Conservation (phyloP, 2,329 filamentous ascomycete species). For the Tothia fuscella region DNA sequence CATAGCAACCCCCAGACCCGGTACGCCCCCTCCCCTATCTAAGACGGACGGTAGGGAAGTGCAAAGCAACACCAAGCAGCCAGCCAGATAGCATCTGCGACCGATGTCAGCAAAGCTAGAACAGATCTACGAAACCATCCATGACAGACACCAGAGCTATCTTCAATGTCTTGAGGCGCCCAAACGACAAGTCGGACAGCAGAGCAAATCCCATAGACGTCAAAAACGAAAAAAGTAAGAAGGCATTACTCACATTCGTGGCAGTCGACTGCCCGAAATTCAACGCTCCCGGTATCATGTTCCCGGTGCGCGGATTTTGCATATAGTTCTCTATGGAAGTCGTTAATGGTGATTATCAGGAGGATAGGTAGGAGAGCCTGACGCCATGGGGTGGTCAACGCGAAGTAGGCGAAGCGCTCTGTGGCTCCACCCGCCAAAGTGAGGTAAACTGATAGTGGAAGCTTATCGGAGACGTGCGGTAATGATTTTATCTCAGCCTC, state of each 20-base stretch:
- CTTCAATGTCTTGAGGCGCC: constrained; percentile 26
- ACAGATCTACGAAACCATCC: constrained; percentile 1
- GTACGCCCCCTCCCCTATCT: constrained; percentile 13
- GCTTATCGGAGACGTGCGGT: constrained; percentile 2
- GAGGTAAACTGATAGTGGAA: constrained; percentile 1
- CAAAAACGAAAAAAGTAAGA: constrained; percentile 40
- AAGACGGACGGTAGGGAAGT: constrained; percentile 18
- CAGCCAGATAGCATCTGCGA: constrained; percentile 8
- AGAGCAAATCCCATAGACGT: constrained; percentile 25
- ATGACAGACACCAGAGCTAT: constrained; percentile 18
- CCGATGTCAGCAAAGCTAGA: constrained; percentile 9
- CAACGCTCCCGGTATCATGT: constrained; percentile 24
- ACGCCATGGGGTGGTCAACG: constrained; percentile 22
- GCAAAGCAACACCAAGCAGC: constrained; percentile 17
- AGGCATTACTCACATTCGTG: constrained; percentile 43
- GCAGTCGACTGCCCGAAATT: constrained; percentile 27
- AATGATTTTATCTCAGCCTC: not conserved
- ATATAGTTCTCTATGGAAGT: constrained; percentile 30
- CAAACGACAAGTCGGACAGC: constrained; percentile 28
- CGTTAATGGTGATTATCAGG: not conserved
- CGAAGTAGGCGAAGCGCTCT: constrained; percentile 10
- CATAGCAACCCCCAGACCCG: constrained; percentile 20
- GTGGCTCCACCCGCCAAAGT: not conserved
- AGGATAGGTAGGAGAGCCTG: constrained; percentile 10
- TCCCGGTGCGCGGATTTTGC: constrained; percentile 23